Percentiles rank a stretch among this genome's conserved stretches.
These are phyloP conservation scores for Calocybe indica DNA, from an alignment of 768 basidiomycete species.

Conservation along the genomic window DNA sequence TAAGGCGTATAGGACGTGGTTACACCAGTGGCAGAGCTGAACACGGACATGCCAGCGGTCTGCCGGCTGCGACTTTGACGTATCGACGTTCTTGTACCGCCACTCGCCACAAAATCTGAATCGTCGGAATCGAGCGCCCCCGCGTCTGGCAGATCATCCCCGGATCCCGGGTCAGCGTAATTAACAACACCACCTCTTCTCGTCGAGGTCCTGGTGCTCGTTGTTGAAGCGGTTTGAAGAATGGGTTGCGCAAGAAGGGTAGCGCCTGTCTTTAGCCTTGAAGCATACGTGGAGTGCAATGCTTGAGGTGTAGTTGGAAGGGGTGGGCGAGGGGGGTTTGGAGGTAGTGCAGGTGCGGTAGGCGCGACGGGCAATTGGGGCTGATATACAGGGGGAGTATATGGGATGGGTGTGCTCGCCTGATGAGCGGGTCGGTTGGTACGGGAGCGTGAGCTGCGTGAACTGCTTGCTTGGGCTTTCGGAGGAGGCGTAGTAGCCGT, in stretches of 20 bases:
- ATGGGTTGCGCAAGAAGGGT: conserved; percentile 91
- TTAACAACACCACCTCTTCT: conserved; percentile 72
- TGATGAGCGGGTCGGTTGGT: conserved; percentile 38
- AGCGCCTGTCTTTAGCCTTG: conserved; percentile 85
- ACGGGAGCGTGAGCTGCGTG: conserved; percentile 36
- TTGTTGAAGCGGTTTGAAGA: conserved; percentile 32
- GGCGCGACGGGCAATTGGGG: conserved; percentile 15
- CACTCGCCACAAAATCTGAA: conserved; percentile 71
- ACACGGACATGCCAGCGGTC: conserved; percentile 46
- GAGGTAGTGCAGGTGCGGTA: conserved; percentile 19
- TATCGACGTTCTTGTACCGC: conserved; percentile 53
- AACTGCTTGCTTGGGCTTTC: conserved; percentile 26
- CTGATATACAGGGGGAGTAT: conserved; percentile 31
- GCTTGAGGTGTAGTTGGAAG: conserved; percentile 67
- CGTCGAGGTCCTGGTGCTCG: conserved; percentile 36
- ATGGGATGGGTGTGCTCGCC: conserved; percentile 21
- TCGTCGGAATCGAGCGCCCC: conserved; percentile 82
- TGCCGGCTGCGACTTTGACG: conserved; percentile 38
- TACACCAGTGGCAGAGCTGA: conserved; percentile 44
- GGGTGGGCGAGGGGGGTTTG: conserved; percentile 48
- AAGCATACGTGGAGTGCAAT: conserved; percentile 75
- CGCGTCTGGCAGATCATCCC: conserved; percentile 75
- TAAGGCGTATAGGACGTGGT: conserved; percentile 26
- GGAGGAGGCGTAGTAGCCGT: conserved; percentile 50
- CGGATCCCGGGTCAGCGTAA: conserved; percentile 82